Conservation (phyloP, 306 rosid species). For the Delonix regia region DNA sequence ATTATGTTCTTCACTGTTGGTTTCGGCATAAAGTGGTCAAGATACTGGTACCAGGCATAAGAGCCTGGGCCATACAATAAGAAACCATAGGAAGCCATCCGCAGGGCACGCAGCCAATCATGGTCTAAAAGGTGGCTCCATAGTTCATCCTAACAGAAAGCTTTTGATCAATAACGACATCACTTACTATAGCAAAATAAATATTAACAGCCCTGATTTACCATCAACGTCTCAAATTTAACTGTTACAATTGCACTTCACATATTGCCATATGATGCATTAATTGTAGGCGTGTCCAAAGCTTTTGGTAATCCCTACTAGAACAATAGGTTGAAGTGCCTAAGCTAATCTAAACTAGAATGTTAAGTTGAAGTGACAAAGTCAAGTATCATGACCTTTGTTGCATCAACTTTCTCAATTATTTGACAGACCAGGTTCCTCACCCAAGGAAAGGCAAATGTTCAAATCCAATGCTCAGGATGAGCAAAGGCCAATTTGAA, state of each 20-base stretch:
- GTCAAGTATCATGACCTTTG: conserved; percentile 2
- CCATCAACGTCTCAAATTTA: not conserved
- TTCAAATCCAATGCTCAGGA: not conserved
- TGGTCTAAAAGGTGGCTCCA: conserved; percentile 62
- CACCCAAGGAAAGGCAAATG: not conserved
- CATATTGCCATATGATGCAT: not conserved
- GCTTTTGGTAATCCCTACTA: not conserved
- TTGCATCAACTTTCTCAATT: not conserved
- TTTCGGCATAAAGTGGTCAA: conserved; percentile 65
- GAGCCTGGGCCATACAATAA: conserved; percentile 94
- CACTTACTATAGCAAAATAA: not conserved
- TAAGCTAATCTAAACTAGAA: not conserved
- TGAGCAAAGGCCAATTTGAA: not conserved
- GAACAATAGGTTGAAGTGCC: not conserved
- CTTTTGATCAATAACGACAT: conserved; percentile 31
- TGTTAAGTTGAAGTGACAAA: not conserved
- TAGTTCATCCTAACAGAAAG: conserved; percentile 52
- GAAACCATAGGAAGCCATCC: conserved; percentile 94
- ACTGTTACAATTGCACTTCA: not conserved
- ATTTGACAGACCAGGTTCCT: not conserved
- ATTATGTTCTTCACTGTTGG: conserved; percentile 64
- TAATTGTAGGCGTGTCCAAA: not conserved
- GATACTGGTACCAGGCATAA: conserved; percentile 88
- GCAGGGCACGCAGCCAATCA: conserved; percentile 86
- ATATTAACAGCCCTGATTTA: conserved; percentile 16